These are phyloP conservation scores for Pythium oligandrum DNA, from an alignment of 352 stramenopile genomes.

Conservation along the genomic window DNA sequence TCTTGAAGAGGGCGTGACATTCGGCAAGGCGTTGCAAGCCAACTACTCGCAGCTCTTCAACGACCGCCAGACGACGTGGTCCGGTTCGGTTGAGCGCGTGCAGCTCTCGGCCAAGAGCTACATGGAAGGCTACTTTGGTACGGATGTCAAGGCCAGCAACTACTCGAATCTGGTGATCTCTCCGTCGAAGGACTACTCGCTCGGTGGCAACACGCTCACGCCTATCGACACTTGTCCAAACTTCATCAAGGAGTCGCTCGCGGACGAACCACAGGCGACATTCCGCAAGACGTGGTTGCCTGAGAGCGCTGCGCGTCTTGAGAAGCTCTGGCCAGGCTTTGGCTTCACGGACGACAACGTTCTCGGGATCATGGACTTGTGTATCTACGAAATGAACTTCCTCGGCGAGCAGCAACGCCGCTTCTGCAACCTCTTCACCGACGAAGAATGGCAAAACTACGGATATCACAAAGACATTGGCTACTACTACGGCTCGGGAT, in stretches of 20 bases:
- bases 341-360: slow-evolving; percentile 28
- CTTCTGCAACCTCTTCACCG: slow-evolving; percentile 48
- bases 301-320: slow-evolving; percentile 18
- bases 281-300: slow-evolving; percentile 9
- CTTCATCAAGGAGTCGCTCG: slow-evolving; percentile 33
- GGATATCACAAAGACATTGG: slow-evolving; percentile 48
- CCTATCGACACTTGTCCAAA: slow-evolving; percentile 47
- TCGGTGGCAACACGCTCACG: slow-evolving; percentile 45
- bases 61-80: slow-evolving; percentile 36
- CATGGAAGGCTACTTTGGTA: slow-evolving; percentile 44
- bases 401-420: slow-evolving; percentile 29
- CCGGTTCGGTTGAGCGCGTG: slow-evolving; percentile 42
- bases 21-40: slow-evolving; percentile 28
- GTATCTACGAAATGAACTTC: slow-evolving; percentile 52
- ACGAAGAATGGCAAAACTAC: slow-evolving; percentile 51
- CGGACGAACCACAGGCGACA: slow-evolving; percentile 3
- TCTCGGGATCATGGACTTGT: slow-evolving; percentile 47
- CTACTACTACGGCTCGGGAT: slow-evolving; percentile 52
- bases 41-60: slow-evolving; percentile 43
- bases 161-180: slow-evolving; percentile 32
- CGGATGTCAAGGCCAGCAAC: slow-evolving; percentile 18
- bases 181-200: slow-evolving; percentile 28
- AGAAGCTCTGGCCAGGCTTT: slow-evolving; percentile 35
- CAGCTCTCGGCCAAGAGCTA: slow-evolving; percentile 43
- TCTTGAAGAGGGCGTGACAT: slow-evolving; percentile 33